Evolutionary conservation across 2,329 filamentous ascomycete species (phyloP).

Genomic region (Clonostachys byssicola): DNA sequence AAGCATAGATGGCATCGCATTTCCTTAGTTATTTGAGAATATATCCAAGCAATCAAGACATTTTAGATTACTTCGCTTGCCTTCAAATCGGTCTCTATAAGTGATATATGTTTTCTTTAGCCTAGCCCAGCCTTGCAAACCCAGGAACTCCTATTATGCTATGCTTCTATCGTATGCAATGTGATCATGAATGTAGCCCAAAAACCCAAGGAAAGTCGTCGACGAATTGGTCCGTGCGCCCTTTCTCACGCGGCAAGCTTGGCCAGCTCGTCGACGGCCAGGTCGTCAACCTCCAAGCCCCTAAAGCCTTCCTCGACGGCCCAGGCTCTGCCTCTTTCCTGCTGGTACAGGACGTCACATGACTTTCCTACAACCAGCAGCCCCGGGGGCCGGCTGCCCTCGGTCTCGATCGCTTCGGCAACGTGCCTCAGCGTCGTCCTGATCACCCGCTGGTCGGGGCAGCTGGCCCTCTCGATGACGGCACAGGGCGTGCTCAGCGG

Average conservation of each 20-base stretch:
- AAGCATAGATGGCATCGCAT: too few species aligned
- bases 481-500: slow-evolving; percentile 80
- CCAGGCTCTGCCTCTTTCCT: slow-evolving; percentile 63
- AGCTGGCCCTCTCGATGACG: slow-evolving; percentile 89
- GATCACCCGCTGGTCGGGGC: slow-evolving; percentile 90
- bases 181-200: too few species aligned
- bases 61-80: too few species aligned
- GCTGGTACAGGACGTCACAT: slow-evolving; percentile 70
- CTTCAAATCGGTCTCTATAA: too few species aligned
- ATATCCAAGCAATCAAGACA: too few species aligned
- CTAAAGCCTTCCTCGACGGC: slow-evolving; percentile 82
- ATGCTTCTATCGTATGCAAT: too few species aligned
- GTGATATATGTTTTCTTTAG: too few species aligned
- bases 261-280: neutral
- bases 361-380: slow-evolving; percentile 80
- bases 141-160: too few species aligned
- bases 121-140: too few species aligned
- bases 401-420: slow-evolving; percentile 77
- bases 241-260: neutral
- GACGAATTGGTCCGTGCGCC: too few species aligned
- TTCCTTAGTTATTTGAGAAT: too few species aligned
- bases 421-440: slow-evolving; percentile 80
- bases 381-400: slow-evolving; percentile 85
- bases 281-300: slow-evolving; percentile 54
- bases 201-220: too few species aligned